A percentile compares a stretch with the other conserved stretches of the same genome.
Conservation (phyloP, 805 yeast genomes). For the Yarrowia osloensis region DNA sequence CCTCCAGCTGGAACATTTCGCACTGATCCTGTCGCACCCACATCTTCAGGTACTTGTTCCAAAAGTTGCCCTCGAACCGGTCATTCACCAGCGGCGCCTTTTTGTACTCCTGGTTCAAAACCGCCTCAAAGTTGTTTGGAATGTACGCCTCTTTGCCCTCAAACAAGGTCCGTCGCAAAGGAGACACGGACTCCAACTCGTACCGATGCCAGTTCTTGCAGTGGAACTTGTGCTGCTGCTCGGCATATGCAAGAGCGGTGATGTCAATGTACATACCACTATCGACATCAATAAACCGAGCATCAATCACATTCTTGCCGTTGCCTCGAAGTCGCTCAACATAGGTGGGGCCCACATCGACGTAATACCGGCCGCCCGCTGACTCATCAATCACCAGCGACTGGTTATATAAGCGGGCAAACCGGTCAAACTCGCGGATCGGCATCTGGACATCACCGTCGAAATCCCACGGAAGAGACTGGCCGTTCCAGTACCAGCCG, state of each 20-base stretch:
- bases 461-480: conserved; percentile 56
- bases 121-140: conserved; percentile 46
- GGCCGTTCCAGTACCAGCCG: conserved; percentile 55
- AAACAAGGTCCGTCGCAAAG: conserved; percentile 55
- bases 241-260: conserved; percentile 49
- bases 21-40: conserved; percentile 21
- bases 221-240: conserved; percentile 38
- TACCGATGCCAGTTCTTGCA: conserved; percentile 63
- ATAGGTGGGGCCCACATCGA: conserved; percentile 54
- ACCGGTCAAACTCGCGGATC: conserved; percentile 49
- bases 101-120: conserved; percentile 47
- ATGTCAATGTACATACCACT: conserved; percentile 63
- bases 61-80: not conserved
- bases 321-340: conserved; percentile 53
- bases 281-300: conserved; percentile 61
- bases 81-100: not conserved
- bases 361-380: conserved; percentile 33
- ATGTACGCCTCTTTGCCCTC: conserved; percentile 58
- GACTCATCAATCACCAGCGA: conserved; percentile 49
- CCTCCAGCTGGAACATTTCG: conserved; percentile 18
- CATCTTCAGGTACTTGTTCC: not conserved
- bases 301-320: conserved; percentile 54
- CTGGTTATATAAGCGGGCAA: conserved; percentile 52
- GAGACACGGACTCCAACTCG: conserved; percentile 51
- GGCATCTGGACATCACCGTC: conserved; percentile 56